phyloP scores from a whole-genome alignment of 108 stramenopile genomes.

The Skeletonema grethae region DNA sequence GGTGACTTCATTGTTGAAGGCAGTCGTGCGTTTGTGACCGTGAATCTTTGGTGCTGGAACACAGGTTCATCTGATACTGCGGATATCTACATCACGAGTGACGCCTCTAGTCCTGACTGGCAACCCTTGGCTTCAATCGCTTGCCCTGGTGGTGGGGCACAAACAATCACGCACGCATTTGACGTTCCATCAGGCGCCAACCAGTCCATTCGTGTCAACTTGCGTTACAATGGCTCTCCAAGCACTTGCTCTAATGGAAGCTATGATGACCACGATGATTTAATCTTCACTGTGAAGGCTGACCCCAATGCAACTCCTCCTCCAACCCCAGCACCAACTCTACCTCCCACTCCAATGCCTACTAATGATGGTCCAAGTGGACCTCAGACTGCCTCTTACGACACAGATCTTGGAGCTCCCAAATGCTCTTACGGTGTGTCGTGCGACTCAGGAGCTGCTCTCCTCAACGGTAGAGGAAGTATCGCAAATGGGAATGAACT shows the following conservation, averaged over 20 bases:
- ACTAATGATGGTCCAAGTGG: constrained; percentile 5
- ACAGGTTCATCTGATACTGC: background rate
- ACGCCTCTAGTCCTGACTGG: too few relatives aligned
- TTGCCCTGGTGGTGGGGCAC: constrained; percentile 6
- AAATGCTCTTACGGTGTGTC: constrained; percentile 3
- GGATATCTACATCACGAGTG: too few relatives aligned
- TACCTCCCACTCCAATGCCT: background rate
- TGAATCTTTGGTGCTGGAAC: constrained; percentile 5
- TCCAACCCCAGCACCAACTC: too few relatives aligned
- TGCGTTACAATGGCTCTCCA: background rate
- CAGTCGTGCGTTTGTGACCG: constrained; percentile 8
- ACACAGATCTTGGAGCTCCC: constrained; percentile 7
- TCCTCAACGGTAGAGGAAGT: constrained; percentile 14
- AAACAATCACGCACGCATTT: constrained; percentile 2
- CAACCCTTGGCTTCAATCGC: too few relatives aligned
- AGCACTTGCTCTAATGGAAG: background rate
- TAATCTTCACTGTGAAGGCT: constrained; percentile 8
- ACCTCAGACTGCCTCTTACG: constrained; percentile 8
- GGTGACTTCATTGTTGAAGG: constrained; percentile 12
- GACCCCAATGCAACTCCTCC: background rate
- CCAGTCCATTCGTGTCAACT: background rate
- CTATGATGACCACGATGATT: constrained; percentile 22
- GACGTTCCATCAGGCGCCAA: background rate
- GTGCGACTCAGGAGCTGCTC: constrained; percentile 7
- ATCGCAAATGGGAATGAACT: background rate